Base-by-base conservation (phyloP, 148 eudicot genomes). In the Vaccinium vitisidaea region DNA sequence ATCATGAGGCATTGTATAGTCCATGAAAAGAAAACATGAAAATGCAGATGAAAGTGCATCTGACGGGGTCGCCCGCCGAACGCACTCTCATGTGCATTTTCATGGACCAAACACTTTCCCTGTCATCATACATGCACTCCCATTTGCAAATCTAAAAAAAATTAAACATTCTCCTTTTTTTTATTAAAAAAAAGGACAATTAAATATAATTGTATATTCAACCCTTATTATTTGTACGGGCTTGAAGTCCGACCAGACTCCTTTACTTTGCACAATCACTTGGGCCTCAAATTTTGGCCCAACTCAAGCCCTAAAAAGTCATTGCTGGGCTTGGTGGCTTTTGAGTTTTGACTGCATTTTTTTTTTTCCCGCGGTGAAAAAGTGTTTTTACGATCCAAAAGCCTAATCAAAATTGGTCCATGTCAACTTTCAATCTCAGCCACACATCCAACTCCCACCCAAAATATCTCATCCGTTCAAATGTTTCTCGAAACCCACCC, bases 401-500 rank as follows among this genome's bases (percentile, higher is more conserved):
- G 11, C 19, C 7, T 0, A 36, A 43, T 74, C 6, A 4, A 0
- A 9, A 10, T 25, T 30, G 36, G 16, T 77, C 39, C 19, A 49
- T 25, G 53, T 36, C 14, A 46, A 81, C 83, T 81, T 81, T 23
- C 3, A 81, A 81, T 81, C 83, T 8, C 74, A 63, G 43, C 61
- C 77, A 50, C 84, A 69, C 58, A 77, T 86, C 49, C 55, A 13
- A 50, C 0, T 30, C 80, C 56, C 16, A 6, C 52, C 2, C 15
- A 56, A 43, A 79, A 77, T 75, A 83, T 86, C 85, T 54, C 16
- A 30, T 21, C 87, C 83, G 85, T 86, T n/a, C 49, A 69, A 83
- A 65, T 5, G 39, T 76, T 86, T 86, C 79, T 86, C 79, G 78
- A 81, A 85, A 43, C 69, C 82, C 53, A 71, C 79, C 75, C 77